phyloP scores from a whole-genome alignment of 169 alveolate species.

The Eimeria praecox region DNA sequence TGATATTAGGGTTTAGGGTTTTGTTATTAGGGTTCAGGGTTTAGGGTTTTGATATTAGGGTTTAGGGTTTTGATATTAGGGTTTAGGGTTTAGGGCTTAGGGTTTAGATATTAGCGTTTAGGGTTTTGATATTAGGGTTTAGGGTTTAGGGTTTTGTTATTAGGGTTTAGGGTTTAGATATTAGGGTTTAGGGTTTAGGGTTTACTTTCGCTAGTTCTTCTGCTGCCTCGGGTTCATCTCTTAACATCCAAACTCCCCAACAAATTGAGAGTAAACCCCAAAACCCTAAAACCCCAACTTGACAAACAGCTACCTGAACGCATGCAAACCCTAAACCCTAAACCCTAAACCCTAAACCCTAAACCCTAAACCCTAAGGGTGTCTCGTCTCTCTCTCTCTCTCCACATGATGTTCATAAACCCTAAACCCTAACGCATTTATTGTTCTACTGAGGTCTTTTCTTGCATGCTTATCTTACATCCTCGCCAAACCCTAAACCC shows the following conservation, averaged over 20 bases:
- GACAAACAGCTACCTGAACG: not conserved
- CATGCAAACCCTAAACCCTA: slow-evolving; percentile 20
- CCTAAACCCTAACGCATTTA: not conserved
- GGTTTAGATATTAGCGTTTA: not conserved
- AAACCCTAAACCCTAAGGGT: not conserved
- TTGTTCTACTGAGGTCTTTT: too few relatives aligned
- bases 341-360: slow-evolving; percentile 1
- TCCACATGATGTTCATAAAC: not conserved
- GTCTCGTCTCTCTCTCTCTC: not conserved
- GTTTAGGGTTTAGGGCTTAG: not conserved
- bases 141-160: not conserved
- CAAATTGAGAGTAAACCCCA: not conserved
- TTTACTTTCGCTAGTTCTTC: not conserved
- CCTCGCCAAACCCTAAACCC: slow-evolving; percentile 3
- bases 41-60: not conserved
- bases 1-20: not conserved
- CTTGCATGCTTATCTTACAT: not conserved
- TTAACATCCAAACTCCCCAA: not conserved
- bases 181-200: slow-evolving; percentile 13
- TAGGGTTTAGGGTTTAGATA: not conserved
- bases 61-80: not conserved
- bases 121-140: not conserved
- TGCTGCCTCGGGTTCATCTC: not conserved
- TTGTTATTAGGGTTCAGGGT: not conserved
- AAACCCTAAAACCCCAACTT: not conserved